phyloP scores from a whole-genome alignment of 2,329 filamentous ascomycete genomes.

The Fusarium heterosporum region DNA sequence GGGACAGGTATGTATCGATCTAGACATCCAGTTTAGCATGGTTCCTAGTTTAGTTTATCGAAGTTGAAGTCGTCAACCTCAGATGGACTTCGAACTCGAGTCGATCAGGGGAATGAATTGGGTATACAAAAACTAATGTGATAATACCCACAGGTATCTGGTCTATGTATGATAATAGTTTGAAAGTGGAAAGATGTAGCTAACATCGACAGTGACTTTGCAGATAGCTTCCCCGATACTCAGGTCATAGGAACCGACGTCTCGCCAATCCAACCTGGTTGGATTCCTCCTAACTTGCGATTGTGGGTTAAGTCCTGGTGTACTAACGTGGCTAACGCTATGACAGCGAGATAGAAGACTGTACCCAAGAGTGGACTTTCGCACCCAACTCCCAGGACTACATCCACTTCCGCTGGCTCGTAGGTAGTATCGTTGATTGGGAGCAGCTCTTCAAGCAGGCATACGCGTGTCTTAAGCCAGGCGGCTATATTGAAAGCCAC shows the following conservation, averaged over 20 bases:
- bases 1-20: conserved; percentile 23
- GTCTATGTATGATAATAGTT: conserved; percentile 22
- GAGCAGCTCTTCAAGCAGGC: conserved; percentile 24
- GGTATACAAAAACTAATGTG: too few relatives aligned
- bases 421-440: conserved; percentile 33
- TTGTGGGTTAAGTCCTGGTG: conserved; percentile 4
- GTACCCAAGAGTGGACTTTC: conserved; percentile 39
- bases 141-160: conserved; percentile 21
- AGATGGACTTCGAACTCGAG: too few relatives aligned
- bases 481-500: conserved; percentile 29
- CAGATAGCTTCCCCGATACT: conserved; percentile 11
- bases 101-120: too few relatives aligned
- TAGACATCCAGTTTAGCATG: too few relatives aligned
- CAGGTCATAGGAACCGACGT: conserved; percentile 35
- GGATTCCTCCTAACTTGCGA: conserved; percentile 27
- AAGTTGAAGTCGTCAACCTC: too few relatives aligned
- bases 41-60: too few relatives aligned
- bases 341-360: conserved; percentile 33
- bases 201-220: conserved; percentile 20
- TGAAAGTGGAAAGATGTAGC: fast-evolving
- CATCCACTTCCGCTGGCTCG: conserved; percentile 35
- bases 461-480: conserved; percentile 20
- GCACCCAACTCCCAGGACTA: conserved; percentile 23
- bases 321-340: background rate
- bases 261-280: conserved; percentile 32